These are phyloP conservation scores for Boletus coccyginus DNA, from an alignment of 768 basidiomycete species.

Conservation along the genomic window DNA sequence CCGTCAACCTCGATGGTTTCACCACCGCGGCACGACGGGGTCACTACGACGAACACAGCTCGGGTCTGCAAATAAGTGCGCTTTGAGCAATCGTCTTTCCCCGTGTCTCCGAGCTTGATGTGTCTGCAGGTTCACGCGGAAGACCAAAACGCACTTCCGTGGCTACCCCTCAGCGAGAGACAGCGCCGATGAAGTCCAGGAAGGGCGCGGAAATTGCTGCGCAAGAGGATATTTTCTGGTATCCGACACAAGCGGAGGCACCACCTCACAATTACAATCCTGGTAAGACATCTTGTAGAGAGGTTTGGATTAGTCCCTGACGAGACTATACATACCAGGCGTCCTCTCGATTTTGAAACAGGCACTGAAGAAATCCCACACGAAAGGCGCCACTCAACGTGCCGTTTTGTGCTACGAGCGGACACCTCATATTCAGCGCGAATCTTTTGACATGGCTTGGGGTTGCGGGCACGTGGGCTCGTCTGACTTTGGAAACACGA, in stretches of 20 bases:
- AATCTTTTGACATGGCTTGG: constrained; percentile 65
- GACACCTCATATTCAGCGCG: constrained; percentile 56
- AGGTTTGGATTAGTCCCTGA: constrained; percentile 14
- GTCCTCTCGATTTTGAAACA: constrained; percentile 62
- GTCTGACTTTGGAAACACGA: not conserved
- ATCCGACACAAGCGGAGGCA: constrained; percentile 38
- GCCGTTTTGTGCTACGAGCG: constrained; percentile 65
- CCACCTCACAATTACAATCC: constrained; percentile 63
- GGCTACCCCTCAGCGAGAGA: not conserved
- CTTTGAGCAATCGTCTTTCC: not conserved
- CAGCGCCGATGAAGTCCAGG: not conserved
- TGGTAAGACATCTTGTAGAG: constrained; percentile 45
- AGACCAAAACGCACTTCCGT: constrained; percentile 11
- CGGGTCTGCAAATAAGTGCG: constrained; percentile 15
- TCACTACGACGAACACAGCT: constrained; percentile 57
- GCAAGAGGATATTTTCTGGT: constrained; percentile 62
- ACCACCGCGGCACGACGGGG: constrained; percentile 38
- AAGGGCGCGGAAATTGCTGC: constrained; percentile 8
- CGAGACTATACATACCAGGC: constrained; percentile 36
- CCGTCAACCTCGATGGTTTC: constrained; percentile 37
- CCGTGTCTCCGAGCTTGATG: not conserved
- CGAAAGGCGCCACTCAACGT: constrained; percentile 45
- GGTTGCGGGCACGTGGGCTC: constrained; percentile 60
- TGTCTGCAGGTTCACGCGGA: constrained; percentile 15
- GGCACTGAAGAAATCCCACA: constrained; percentile 50